Conservation (phyloP, 495 filamentous ascomycete genomes). For the Amorphotheca resinae region DNA sequence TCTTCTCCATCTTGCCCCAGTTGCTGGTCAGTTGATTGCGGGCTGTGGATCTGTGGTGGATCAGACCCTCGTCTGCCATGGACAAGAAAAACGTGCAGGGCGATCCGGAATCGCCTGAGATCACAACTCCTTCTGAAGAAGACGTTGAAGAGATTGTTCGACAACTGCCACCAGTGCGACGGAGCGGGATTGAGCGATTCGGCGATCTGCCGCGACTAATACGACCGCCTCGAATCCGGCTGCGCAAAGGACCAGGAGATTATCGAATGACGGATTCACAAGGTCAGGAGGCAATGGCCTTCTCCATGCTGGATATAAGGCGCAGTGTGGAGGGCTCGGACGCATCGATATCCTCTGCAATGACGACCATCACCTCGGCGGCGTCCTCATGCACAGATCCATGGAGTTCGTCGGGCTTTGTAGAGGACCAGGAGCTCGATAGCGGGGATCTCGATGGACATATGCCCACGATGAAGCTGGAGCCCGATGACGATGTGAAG, state of each 20-base stretch:
- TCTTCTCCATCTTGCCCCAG: background rate
- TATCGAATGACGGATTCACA: too few species aligned
- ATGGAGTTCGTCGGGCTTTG: constrained; percentile 18
- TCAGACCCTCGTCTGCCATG: background rate
- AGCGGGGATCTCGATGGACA: constrained; percentile 14
- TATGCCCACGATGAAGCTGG: constrained; percentile 12
- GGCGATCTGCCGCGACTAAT: too few species aligned
- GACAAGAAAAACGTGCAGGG: background rate
- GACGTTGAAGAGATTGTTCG: constrained; percentile 17
- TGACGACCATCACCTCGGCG: constrained; percentile 18
- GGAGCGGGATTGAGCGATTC: too few species aligned
- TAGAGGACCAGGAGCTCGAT: constrained; percentile 15
- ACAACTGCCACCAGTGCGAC: too few species aligned
- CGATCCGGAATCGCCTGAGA: constrained; percentile 6
- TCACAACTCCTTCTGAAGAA: constrained; percentile 8
- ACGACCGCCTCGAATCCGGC: too few species aligned
- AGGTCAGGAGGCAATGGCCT: too few species aligned
- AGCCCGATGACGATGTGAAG: constrained; percentile 19
- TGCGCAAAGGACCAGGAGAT: too few species aligned
- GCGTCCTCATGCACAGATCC: constrained; percentile 16
- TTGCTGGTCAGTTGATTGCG: constrained; percentile 3
- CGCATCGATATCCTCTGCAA: constrained; percentile 9
- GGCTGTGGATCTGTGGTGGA: background rate
- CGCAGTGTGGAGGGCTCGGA: constrained; percentile 16
- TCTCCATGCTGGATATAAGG: constrained; percentile 7